Base-by-base conservation (phyloP, 805 yeast genomes). In the Metschnikowia gruessii region DNA sequence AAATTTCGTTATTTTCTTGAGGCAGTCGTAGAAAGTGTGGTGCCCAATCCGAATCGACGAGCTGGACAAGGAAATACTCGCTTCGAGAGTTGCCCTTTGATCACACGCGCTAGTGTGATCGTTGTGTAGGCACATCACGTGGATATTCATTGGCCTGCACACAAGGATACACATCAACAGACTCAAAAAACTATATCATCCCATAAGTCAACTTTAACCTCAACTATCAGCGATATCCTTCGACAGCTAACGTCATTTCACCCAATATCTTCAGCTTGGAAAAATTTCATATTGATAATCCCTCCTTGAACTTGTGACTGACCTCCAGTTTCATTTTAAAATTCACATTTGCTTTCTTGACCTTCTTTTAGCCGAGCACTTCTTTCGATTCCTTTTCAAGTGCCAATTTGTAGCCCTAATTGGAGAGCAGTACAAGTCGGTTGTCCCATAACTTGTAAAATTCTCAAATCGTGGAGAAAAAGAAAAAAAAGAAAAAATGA, bases 371-470 rank as follows among this genome's bases (percentile, higher is more conserved):
- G 40, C 16, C 18, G 22, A 26, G 26, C 17, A 15, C 18, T 18
- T 18, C 26, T 26, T 29, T 39, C 12, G 21, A 19, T 30, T 35
- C 34, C 12, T 38, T 39, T 22, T 22, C 19, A 13, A 10, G 31
- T 11, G 31, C 43, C 13, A 36, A 28, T 35, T 38, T 34, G 54
- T 50, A 50, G 54, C 32, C 36, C 42, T 43, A 18, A 44, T 33
- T 37, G 43, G 37, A 43, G 33, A 37, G 7, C 32, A 26, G 44
- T 17, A 34, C 45, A 28, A 35, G 45, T 36, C 17, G 6, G 29
- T 28, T 33, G 40, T 37, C 50, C 43, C 45, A 37, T 35, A 43
- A 44, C 22, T 42, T 29, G 49, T 45, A 45, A 45, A 45, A 37
- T 37, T 35, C 30, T 19, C 38, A 24, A 33, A 34, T 8, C 21